Evolutionary conservation across 2,329 filamentous ascomycete genomes (phyloP), one percentile per base, ranked within the genome.

Genomic region (Huntiella bhutanensis): DNA sequence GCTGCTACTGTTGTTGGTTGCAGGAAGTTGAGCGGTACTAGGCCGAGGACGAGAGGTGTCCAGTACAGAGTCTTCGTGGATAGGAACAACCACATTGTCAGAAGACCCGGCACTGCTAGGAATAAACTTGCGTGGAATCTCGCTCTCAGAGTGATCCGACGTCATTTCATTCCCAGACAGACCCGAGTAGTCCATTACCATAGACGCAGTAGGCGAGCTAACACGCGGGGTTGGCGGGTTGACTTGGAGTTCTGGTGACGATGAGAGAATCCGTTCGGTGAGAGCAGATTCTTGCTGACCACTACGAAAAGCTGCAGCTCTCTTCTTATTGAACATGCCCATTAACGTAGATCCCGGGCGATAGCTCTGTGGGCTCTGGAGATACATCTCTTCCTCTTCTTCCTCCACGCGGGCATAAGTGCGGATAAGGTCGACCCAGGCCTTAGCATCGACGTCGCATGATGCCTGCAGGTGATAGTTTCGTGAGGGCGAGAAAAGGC

Each of bases 401-500:
- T 91, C 82, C 53, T 93, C 85, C 50, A 92, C 83, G 48, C 82
- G 76, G 13, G 86, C 83, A 55, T 91, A 79, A 48, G 68, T 67
- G 41, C 86, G 74, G 55, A 96, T 87, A 44, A 82, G 63, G 19
- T 82, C 70, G 13, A 95, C 82, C 91, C 91, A 98, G 56, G 82
- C 77, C 51, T 82, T 73, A 4, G 84, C 83, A 51, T 95, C 87
- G 49, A 75, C 67, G 43, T 77, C 72, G 3, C 73, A 80, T 32
- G 68, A 59, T 1, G 84, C 86, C 60, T 93, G 82, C 50, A 98
- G 77, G 56, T 95, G 86, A 62, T 81, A 94, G 63, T 95, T 96
- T 53, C 81, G 80, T 12, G 86, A 81, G 0, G 87, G 82, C 0
- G 86, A 88, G 62, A 94, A 98, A 40, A 96, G 71, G 15, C 83